These are phyloP conservation scores for Lipomyces japonicus DNA, from an alignment of 805 yeast species.

Conservation along the genomic window DNA sequence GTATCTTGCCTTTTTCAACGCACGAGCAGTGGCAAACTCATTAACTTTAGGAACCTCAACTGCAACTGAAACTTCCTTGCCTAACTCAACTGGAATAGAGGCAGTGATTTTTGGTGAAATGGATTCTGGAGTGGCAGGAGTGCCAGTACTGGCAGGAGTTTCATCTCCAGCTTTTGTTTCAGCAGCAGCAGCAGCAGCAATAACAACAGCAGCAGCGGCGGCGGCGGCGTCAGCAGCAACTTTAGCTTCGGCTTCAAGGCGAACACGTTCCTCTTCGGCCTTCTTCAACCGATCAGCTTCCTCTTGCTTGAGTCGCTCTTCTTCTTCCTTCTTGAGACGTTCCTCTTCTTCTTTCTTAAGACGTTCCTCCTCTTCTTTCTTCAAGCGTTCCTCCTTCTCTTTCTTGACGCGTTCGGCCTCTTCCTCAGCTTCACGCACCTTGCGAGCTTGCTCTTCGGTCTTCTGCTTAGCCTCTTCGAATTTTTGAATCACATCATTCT, in stretches of 20 bases:
- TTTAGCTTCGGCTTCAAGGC: constrained; percentile 33
- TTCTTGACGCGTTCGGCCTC: constrained; percentile 2
- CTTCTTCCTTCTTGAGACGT: constrained; percentile 27
- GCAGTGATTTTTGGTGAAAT: constrained; percentile 23
- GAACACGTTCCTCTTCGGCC: constrained; percentile 16
- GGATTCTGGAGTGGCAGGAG: constrained; percentile 22
- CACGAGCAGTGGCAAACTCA: constrained; percentile 27
- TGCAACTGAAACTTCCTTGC: constrained; percentile 5
- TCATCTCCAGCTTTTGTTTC: constrained; percentile 17
- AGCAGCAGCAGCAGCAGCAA: constrained; percentile 4
- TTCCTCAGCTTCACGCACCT: constrained; percentile 12
- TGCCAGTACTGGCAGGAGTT: constrained; percentile 23
- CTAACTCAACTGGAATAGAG: constrained; percentile 6
- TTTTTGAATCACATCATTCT: constrained; percentile 22
- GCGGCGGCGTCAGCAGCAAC: constrained; percentile 9
- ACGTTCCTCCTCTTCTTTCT: constrained; percentile 15
- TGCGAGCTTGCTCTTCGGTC: constrained; percentile 17
- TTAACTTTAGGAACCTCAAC: constrained; percentile 22
- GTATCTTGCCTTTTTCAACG: constrained; percentile 17
- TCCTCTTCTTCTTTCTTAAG: constrained; percentile 19
- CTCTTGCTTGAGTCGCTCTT: constrained; percentile 5
- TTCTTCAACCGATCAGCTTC: constrained; percentile 9
- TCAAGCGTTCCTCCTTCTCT: constrained; percentile 13
- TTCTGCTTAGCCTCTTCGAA: constrained; percentile 6
- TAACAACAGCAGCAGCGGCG: constrained; percentile 3